Conservation (phyloP, 192 early-diverging fungal species). For the Phlyctochytrium bullatum region DNA sequence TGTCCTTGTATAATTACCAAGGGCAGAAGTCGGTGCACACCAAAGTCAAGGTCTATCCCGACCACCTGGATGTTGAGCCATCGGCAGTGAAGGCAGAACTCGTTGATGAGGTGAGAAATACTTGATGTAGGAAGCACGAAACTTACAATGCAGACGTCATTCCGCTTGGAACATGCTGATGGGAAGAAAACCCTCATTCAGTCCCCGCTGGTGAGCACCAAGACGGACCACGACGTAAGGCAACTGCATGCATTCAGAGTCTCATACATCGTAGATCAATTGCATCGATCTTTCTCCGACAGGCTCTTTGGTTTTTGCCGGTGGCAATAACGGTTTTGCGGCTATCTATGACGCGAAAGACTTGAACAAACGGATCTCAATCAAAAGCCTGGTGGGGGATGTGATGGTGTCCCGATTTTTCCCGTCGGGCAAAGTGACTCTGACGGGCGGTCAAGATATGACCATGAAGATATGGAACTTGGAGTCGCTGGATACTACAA, state of each 20-base stretch:
- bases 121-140: too few species aligned
- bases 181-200: too few species aligned
- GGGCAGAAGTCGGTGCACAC: neutral
- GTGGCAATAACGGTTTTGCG: neutral
- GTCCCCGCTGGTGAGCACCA: neutral
- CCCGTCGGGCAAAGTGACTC: neutral
- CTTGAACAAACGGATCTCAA: neutral
- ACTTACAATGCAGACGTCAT: too few species aligned
- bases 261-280: neutral
- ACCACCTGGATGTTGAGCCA: neutral
- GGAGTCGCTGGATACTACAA: neutral
- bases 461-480: neutral
- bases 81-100: too few species aligned
- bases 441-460: conserved; percentile 1
- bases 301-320: neutral
- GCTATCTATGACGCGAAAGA: neutral
- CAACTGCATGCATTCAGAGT: neutral
- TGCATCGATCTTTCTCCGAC: neutral
- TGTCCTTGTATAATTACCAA: neutral
- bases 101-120: too few species aligned
- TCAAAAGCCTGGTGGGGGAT: neutral
- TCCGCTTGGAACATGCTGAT: too few species aligned
- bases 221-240: too few species aligned
- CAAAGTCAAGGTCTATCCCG: neutral
- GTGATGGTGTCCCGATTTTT: neutral